phyloP scores from a whole-genome alignment of 2,329 filamentous ascomycete genomes.

The Penicillium sclerotiorum region DNA sequence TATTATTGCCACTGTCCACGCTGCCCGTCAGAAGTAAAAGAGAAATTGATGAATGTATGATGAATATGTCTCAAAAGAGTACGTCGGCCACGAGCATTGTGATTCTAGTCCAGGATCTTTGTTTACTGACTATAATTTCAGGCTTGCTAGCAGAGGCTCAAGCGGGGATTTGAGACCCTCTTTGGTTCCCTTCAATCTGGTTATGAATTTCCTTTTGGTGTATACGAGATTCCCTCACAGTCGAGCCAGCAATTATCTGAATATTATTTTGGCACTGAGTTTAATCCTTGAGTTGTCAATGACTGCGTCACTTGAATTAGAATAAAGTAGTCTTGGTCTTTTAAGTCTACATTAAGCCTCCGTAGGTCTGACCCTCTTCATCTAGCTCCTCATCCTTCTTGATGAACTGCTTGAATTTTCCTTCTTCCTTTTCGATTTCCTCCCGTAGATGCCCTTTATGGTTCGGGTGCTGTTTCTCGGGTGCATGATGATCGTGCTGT shows the following conservation, averaged over 20 bases:
- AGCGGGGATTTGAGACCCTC: slow-evolving; percentile 4
- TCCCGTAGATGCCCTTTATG: too few species aligned
- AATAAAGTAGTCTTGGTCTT: background rate
- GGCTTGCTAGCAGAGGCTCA: background rate
- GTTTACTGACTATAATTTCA: background rate
- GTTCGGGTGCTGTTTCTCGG: too few species aligned
- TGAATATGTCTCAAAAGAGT: slow-evolving; percentile 24
- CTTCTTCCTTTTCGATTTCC: too few species aligned
- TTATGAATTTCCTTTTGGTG: slow-evolving; percentile 14
- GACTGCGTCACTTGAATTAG: background rate
- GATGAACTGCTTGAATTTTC: too few species aligned
- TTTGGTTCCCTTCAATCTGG: background rate
- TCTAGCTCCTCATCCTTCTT: too few species aligned
- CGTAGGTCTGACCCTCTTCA: too few species aligned
- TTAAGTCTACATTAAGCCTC: too few species aligned
- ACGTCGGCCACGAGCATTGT: background rate
- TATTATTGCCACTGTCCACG: slow-evolving; percentile 81
- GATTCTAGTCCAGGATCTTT: background rate
- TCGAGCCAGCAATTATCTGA: slow-evolving; percentile 19
- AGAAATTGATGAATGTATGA: slow-evolving; percentile 18
- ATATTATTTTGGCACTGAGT: slow-evolving; percentile 17
- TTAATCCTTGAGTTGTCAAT: background rate
- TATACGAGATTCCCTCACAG: slow-evolving; percentile 30
- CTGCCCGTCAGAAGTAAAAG: slow-evolving; percentile 44
- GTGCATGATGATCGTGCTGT: too few species aligned